Evolutionary conservation across 139 green algal genomes (phyloP).

Genomic region (Coelastrella sp.): DNA sequence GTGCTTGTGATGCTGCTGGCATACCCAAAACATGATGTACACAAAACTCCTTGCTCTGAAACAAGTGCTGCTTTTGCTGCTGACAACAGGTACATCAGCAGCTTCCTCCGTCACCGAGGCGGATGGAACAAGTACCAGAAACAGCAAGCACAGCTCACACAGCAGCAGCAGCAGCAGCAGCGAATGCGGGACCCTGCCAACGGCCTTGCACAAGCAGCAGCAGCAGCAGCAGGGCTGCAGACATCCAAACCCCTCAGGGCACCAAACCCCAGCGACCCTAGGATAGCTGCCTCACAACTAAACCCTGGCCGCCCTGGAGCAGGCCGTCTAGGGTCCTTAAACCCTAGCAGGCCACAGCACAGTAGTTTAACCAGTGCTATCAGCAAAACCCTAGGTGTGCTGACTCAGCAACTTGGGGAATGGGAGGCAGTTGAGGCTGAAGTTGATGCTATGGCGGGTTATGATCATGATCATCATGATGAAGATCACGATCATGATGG

Average conservation of each 20-base stretch:
- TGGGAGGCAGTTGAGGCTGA: conserved; percentile 34
- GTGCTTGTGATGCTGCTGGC: background rate
- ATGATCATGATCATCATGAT: background rate
- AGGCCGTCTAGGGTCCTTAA: too few species aligned
- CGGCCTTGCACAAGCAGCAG: conserved; percentile 34
- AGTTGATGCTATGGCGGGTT: conserved; percentile 5
- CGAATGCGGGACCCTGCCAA: background rate
- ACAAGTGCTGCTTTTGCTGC: too few species aligned
- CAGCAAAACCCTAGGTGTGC: conserved; percentile 29
- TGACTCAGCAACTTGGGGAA: conserved; percentile 20
- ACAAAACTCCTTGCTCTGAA: too few species aligned
- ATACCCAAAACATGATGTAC: too few species aligned
- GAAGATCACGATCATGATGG: background rate
- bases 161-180: conserved; percentile 50
- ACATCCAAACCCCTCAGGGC: background rate
- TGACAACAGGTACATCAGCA: conserved; percentile 62
- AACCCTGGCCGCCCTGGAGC: background rate
- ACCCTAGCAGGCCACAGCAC: too few species aligned
- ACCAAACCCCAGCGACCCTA: background rate
- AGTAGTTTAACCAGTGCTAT: conserved; percentile 28
- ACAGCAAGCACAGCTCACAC: conserved; percentile 36
- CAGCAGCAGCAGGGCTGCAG: conserved; percentile 2
- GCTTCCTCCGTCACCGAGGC: conserved; percentile 53
- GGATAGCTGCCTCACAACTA: background rate
- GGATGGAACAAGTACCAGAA: conserved; percentile 59